These are phyloP conservation scores for Sextonia rubra DNA, from an alignment of 164 flowering plant genomes.

Conservation along the genomic window DNA sequence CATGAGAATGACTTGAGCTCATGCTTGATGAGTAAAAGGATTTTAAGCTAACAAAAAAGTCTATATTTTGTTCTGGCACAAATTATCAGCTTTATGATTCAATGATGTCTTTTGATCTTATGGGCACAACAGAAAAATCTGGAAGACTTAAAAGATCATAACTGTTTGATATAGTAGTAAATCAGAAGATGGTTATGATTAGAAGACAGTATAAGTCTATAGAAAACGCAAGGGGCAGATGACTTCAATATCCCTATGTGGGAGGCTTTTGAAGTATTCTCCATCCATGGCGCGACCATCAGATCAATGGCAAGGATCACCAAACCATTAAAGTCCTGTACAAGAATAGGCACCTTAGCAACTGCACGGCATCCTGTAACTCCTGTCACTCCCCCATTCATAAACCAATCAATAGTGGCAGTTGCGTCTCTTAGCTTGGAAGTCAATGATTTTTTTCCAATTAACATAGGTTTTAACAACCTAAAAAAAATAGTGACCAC, in stretches of 20 bases:
- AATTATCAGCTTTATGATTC: no score
- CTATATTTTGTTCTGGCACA: no score
- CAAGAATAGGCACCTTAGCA: not conserved
- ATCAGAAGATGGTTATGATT: not conserved
- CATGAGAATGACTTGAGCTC: no score
- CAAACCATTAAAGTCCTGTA: not conserved
- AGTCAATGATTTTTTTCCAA: no score
- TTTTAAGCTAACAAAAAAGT: no score
- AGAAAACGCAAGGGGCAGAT: not conserved
- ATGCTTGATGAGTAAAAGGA: no score
- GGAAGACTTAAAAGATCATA: not conserved
- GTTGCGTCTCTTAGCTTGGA: no score
- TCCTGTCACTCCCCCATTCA: no score
- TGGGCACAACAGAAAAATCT: not conserved
- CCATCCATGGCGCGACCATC: not conserved
- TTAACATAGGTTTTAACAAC: no score
- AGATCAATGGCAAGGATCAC: not conserved
- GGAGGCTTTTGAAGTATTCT: not conserved
- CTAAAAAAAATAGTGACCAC: no score
- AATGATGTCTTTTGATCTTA: not conserved
- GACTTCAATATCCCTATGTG: not conserved
- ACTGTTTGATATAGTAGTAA: not conserved
- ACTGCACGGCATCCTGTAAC: not conserved
- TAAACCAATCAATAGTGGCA: not conserved
- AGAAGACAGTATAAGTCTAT: not conserved